Conservation (phyloP, 805 yeast genomes). For the Nakazawaea wickerhamii region DNA sequence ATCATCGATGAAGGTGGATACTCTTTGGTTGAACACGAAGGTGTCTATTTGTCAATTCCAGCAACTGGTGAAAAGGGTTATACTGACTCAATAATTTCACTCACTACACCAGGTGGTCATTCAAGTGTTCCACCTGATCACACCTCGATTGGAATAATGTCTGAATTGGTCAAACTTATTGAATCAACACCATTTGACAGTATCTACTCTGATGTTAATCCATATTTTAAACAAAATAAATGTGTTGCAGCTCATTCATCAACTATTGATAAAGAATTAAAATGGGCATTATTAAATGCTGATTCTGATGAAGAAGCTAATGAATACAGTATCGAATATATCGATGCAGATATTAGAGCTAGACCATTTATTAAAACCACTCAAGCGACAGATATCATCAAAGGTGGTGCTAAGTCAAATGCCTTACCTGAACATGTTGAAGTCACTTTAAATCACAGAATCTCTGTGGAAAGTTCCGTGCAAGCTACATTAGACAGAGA, state of each 20-base stretch:
- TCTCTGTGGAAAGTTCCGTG: slow-evolving; percentile 49
- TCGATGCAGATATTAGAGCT: slow-evolving; percentile 17
- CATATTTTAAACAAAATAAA: slow-evolving; percentile 53
- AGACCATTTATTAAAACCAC: slow-evolving; percentile 50
- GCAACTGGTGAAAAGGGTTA: slow-evolving; percentile 62
- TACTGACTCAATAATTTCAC: slow-evolving; percentile 34
- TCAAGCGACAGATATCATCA: slow-evolving; percentile 58
- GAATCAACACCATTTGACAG: slow-evolving; percentile 54
- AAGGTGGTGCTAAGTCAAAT: slow-evolving; percentile 71
- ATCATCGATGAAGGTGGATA: slow-evolving; percentile 67
- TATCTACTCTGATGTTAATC: slow-evolving; percentile 46
- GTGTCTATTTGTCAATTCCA: slow-evolving; percentile 46
- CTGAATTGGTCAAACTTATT: slow-evolving; percentile 47
- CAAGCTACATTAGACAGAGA: slow-evolving; percentile 36
- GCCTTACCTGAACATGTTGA: slow-evolving; percentile 63
- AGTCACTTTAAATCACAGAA: slow-evolving; percentile 53
- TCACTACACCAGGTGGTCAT: slow-evolving; percentile 75
- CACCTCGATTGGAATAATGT: slow-evolving; percentile 66
- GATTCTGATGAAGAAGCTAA: slow-evolving; percentile 30
- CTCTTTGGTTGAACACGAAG: slow-evolving; percentile 35
- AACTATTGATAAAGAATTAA: slow-evolving; percentile 23
- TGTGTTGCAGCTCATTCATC: slow-evolving; percentile 52
- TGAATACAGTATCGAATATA: slow-evolving; percentile 27
- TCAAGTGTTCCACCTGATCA: slow-evolving; percentile 76
- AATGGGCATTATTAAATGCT: slow-evolving; percentile 30